Base-by-base conservation (phyloP, 2,329 filamentous ascomycete genomes). In the Talaromyces amestolkiae region DNA sequence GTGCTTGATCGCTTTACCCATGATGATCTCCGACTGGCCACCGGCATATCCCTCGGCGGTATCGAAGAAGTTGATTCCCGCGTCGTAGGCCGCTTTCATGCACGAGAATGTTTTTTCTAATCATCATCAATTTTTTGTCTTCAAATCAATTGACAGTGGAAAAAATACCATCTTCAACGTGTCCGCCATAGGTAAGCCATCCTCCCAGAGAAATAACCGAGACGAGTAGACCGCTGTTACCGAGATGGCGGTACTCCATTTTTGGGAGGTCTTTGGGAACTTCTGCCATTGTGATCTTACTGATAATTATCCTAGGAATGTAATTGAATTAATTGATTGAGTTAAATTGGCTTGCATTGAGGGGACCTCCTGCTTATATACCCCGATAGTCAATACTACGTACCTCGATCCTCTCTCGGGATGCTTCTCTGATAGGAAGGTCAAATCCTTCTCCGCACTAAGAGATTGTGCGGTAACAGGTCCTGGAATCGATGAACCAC, bases 181-280 rank as follows among this genome's bases (percentile, higher is more conserved):
- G 88, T 19, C 89, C 89, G 63, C 90, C 90, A 69, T 91, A 92
- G 0, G 90, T 92, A 61, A 93, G 72, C 78, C 78, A 80, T 64
- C 78, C 79, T 37, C 80, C 90, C 2, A 93, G 82, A 1, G 88
- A 89, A 68, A 93, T 89, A 54, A 87, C 84, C 33, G 89, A 92
- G 39, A 93, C 89, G 75, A 92, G 87, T 19, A 93, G 83, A 63
- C 90, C 90, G 17, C 88, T 89, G 45, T 85, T 85, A 72, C 90
- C 90, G 8, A 92, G 83, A 77, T 87, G 87, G 70, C 89, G 87
- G 78, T 91, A 91, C 72, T 89, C 82, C 89, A 91, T 91, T 31
- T 58, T 51, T 19, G 65, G 65, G 17, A 67, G 62, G n/a, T 66
- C 69, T 79, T 76, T 51, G 19, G 65, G 65, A 6, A 67, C 49